Evolutionary conservation across 257 asterid species (phyloP).

Genomic region (Craterostigma plantagineum): DNA sequence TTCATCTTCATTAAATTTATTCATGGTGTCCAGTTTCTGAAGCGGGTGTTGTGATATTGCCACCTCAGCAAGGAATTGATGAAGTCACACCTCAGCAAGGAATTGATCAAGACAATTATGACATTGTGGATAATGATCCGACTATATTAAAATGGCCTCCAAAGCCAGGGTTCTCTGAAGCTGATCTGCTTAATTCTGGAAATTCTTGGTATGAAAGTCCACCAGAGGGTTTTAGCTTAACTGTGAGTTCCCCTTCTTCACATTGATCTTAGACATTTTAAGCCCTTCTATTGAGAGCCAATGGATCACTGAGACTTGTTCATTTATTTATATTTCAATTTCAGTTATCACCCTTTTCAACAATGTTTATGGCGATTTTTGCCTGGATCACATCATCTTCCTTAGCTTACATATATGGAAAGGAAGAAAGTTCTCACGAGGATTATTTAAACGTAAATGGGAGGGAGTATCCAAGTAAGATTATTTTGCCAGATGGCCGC

Average conservation of each 20-base stretch:
- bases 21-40: constrained; percentile 34
- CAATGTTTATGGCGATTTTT: constrained; percentile 70
- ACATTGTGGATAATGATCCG: constrained; percentile 26
- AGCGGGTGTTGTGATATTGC: constrained; percentile 56
- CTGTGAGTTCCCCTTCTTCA: constrained; percentile 26
- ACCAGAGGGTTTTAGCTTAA: constrained; percentile 56
- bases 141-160: constrained; percentile 54
- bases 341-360: constrained; percentile 83
- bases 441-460: constrained; percentile 59
- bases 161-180: constrained; percentile 35
- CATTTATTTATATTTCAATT: constrained; percentile 8
- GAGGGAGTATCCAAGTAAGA: constrained; percentile 61
- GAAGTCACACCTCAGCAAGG: constrained; percentile 20
- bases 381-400: constrained; percentile 82
- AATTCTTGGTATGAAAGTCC: constrained; percentile 72
- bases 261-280: background rate
- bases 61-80: constrained; percentile 27
- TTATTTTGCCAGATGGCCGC: constrained; percentile 44
- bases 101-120: constrained; percentile 22
- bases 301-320: background rate
- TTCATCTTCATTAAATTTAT: constrained; percentile 7
- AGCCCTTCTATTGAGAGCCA: background rate
- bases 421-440: constrained; percentile 47
- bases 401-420: constrained; percentile 79
- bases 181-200: constrained; percentile 50